These are phyloP conservation scores for Wickerhamomyces bisporus DNA, from an alignment of 805 yeast species.

Conservation along the genomic window DNA sequence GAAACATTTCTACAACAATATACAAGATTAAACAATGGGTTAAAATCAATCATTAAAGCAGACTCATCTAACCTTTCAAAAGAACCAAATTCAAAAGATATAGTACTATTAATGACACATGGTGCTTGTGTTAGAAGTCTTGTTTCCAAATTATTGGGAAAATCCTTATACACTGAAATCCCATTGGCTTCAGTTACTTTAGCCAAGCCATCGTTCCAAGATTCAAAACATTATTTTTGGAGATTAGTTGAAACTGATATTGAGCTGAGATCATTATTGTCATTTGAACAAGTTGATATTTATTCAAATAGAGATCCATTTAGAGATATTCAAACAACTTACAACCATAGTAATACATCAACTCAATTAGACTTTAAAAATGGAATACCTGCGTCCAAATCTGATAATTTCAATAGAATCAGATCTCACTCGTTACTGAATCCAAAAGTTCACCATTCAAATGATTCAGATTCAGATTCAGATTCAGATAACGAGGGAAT, in stretches of 20 bases:
- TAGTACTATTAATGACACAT: slow-evolving; percentile 34
- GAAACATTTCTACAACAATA: slow-evolving; percentile 34
- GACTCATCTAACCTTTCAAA: slow-evolving; percentile 22
- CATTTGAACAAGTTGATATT: slow-evolving; percentile 14
- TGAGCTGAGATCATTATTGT: slow-evolving; percentile 10
- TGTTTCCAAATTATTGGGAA: slow-evolving; percentile 32
- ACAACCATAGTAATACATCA: slow-evolving; percentile 4
- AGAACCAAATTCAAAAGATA: slow-evolving; percentile 25
- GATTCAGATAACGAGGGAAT: slow-evolving; percentile 23
- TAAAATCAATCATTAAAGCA: slow-evolving; percentile 29
- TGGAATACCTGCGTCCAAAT: slow-evolving; percentile 10
- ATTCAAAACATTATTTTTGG: slow-evolving; percentile 14
- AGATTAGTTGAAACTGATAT: slow-evolving; percentile 22
- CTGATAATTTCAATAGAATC: slow-evolving; percentile 12
- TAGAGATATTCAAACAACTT: slow-evolving; percentile 22
- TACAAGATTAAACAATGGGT: slow-evolving; percentile 29
- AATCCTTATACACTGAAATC: slow-evolving; percentile 35
- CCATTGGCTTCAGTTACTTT: slow-evolving; percentile 31
- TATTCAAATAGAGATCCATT: slow-evolving; percentile 19
- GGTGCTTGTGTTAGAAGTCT: slow-evolving; percentile 39
- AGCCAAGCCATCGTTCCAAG: slow-evolving; percentile 13
- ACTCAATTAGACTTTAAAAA: slow-evolving; percentile 18
- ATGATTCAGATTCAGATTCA: slow-evolving; percentile 12
- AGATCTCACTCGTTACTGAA: slow-evolving; percentile 20
- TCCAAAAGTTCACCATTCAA: slow-evolving; percentile 6